Evolutionary conservation across 257 asterid genomes (phyloP).

Genomic region (Rehmannia glutinosa): DNA sequence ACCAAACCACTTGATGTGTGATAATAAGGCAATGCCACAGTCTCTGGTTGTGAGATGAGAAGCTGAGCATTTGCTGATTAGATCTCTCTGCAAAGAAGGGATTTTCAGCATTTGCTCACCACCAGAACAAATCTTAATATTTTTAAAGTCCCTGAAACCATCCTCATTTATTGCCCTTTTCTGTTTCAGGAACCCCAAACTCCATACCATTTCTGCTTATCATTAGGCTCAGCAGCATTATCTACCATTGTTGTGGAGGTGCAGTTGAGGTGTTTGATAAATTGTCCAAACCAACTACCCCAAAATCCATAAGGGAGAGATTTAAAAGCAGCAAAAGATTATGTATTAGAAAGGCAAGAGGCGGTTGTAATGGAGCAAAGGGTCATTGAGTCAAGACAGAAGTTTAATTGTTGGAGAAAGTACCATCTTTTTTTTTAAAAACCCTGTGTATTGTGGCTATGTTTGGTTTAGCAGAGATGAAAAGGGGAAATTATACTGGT

Average conservation of each 20-base stretch:
- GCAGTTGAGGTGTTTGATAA: slow-evolving; percentile 29
- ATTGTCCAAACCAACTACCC: slow-evolving; percentile 52
- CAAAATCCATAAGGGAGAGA: slow-evolving; percentile 70
- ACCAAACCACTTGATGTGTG: slow-evolving; percentile 34
- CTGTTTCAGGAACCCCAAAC: slow-evolving; percentile 58
- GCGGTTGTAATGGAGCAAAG: slow-evolving; percentile 32
- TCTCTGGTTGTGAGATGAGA: slow-evolving; percentile 63
- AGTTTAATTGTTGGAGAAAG: slow-evolving; percentile 32
- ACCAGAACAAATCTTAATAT: slow-evolving; percentile 34
- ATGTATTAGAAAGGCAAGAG: slow-evolving; percentile 13
- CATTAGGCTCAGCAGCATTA: slow-evolving; percentile 6
- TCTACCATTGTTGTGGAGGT: slow-evolving; percentile 20
- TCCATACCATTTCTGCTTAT: slow-evolving; percentile 50
- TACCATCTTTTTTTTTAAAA: slow-evolving; percentile 33
- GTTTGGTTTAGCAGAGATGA: slow-evolving; percentile 31
- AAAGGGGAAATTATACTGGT: slow-evolving; percentile 27
- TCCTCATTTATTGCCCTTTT: slow-evolving; percentile 46
- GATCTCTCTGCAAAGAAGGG: slow-evolving; percentile 45
- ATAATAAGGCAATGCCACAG: slow-evolving; percentile 40
- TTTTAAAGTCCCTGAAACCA: slow-evolving; percentile 47
- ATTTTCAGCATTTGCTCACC: slow-evolving; percentile 33
- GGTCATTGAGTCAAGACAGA: slow-evolving; percentile 27
- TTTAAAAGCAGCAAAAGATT: neutral
- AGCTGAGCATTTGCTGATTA: slow-evolving; percentile 84
- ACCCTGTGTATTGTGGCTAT: slow-evolving; percentile 7